Base-by-base conservation (phyloP, 176 grass and related monocot genomes). In the Tillandsia fasciculata region DNA sequence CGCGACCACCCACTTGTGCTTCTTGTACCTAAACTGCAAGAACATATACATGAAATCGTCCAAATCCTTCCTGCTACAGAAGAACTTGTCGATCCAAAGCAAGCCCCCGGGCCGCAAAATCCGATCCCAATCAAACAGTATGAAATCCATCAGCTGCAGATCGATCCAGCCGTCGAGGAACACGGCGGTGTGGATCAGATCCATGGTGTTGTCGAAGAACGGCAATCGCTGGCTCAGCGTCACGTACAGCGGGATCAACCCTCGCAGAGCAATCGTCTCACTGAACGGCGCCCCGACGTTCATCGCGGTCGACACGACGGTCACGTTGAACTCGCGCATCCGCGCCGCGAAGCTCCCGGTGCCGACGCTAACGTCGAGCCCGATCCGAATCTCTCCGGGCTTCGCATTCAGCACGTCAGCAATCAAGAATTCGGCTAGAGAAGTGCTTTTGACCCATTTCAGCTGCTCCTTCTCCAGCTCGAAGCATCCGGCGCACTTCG, bases 31-130 rank as follows among this genome's bases (percentile, higher is more conserved):
- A 71, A 96, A 96, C 69, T 96, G 92, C 20, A 89, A 65, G 84
- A 96, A 96, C 92, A 96, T 96, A 77, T 96, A 96, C 88, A 96
- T 96, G 81, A 86, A 96, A 75, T 96, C 92, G 72, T 92, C 92
- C 67, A 96, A 74, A 71, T 92, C 92, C 68, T 78, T 81, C 5
- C 92, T 83, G 1, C 26, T 80, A 65, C 92, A 96, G 15, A 78
- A 83, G 72, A 96, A 96, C 83, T 72, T 96, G 81, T 96, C 83
- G 1, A 96, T 83, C 92, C 88, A 96, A 13, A 96, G 73, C 78
- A 96, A 58, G 0, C 92, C 92, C 2, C 92, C 88, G 0, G 92
- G 92, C 7, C 92, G 78, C 66, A 96, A 83, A 74, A 96, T 81
- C 47, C 92, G 83, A 48, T 96, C 92, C 92, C 92, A 96, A 63